Percentiles rank a stretch among this genome's conserved stretches.
Conservation (phyloP, 306 rosid genomes). For the Fagus sylvatica region DNA sequence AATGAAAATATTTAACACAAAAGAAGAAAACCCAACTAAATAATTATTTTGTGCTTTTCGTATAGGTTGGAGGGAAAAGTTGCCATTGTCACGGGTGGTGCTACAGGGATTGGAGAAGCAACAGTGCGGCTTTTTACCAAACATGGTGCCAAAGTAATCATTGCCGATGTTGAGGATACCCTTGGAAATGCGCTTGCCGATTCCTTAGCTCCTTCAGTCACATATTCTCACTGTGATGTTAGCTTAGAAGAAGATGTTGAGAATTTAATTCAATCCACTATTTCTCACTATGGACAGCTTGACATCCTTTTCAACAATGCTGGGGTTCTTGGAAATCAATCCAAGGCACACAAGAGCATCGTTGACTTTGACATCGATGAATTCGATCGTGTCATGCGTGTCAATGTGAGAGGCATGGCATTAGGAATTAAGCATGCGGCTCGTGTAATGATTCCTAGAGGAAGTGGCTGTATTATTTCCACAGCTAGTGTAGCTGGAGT, state of each 20-base stretch:
- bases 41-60: not conserved
- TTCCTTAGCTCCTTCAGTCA: slow-evolving; percentile 51
- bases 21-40: too few relatives aligned
- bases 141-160: slow-evolving; percentile 79
- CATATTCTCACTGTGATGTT: slow-evolving; percentile 72
- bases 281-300: slow-evolving; percentile 58
- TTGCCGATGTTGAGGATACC: slow-evolving; percentile 69
- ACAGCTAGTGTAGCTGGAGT: slow-evolving; percentile 79
- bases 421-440: slow-evolving; percentile 91
- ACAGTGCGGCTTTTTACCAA: slow-evolving; percentile 61
- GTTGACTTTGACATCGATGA: slow-evolving; percentile 62
- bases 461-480: slow-evolving; percentile 67
- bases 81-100: slow-evolving; percentile 83
- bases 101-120: slow-evolving; percentile 87
- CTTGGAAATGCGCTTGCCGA: slow-evolving; percentile 53
- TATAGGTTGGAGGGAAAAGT: slow-evolving; percentile 83
- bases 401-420: slow-evolving; percentile 81
- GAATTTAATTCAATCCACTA: slow-evolving; percentile 41
- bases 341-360: slow-evolving; percentile 65
- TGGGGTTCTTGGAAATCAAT: slow-evolving; percentile 70
- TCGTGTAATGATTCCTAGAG: slow-evolving; percentile 69
- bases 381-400: slow-evolving; percentile 70
- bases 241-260: slow-evolving; percentile 67
- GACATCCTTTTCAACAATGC: slow-evolving; percentile 92
- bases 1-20: not conserved